phyloP scores from a whole-genome alignment of 106 monocot genomes.

The Acorus calamus region DNA sequence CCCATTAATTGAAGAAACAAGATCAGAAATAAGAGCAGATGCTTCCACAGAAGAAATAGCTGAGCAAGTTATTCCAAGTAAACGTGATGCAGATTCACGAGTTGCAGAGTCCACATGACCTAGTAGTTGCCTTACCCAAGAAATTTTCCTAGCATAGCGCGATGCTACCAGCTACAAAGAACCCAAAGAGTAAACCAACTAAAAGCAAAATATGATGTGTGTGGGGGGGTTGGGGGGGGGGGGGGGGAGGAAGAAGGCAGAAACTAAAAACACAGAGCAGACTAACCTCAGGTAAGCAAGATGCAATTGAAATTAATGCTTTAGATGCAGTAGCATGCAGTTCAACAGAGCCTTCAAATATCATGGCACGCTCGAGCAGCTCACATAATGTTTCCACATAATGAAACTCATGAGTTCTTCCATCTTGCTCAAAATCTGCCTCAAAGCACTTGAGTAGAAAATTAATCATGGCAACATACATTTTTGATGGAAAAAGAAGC shows the following conservation, averaged over 20 bases:
- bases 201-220: not conserved
- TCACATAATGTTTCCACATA: constrained; percentile 43
- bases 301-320: constrained; percentile 73
- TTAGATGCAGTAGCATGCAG: constrained; percentile 66
- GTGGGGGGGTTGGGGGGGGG: not conserved
- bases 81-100: constrained; percentile 72
- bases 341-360: constrained; percentile 75
- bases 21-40: constrained; percentile 44
- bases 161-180: constrained; percentile 55
- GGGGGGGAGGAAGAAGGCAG: not conserved
- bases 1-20: constrained; percentile 26
- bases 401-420: constrained; percentile 11
- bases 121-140: constrained; percentile 66
- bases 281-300: constrained; percentile 54
- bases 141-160: constrained; percentile 45
- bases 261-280: constrained; percentile 6
- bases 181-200: constrained; percentile 5
- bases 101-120: constrained; percentile 75
- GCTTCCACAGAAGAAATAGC: constrained; percentile 33
- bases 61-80: constrained; percentile 71
- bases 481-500: constrained; percentile 70
- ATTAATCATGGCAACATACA: constrained; percentile 72
- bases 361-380: constrained; percentile 80
- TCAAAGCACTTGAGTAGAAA: constrained; percentile 95
- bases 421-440: constrained; percentile 19